These are phyloP conservation scores for Syzygium malaccense DNA, from an alignment of 441 rosid genomes.

Conservation along the genomic window DNA sequence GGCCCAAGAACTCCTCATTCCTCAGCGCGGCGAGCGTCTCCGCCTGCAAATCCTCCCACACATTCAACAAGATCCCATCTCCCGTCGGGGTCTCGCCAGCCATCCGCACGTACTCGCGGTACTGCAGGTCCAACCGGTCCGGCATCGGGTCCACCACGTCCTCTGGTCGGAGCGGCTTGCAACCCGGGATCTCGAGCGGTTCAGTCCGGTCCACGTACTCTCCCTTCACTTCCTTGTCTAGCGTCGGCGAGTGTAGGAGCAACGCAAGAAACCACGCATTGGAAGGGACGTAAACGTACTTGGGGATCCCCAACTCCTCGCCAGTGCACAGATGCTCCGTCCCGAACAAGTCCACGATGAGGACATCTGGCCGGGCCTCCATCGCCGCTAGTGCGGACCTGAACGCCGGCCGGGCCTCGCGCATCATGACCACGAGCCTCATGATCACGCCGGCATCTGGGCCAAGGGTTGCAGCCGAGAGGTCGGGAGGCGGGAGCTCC, in stretches of 20 bases:
- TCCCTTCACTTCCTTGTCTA: slow-evolving; percentile 23
- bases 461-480: neutral
- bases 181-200: slow-evolving; percentile 48
- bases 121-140: slow-evolving; percentile 18
- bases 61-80: slow-evolving; percentile 32
- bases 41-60: slow-evolving; percentile 34
- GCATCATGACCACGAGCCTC: slow-evolving; percentile 19
- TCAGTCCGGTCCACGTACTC: slow-evolving; percentile 22
- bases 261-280: slow-evolving; percentile 46
- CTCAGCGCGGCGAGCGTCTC: neutral
- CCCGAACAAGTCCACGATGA: slow-evolving; percentile 47
- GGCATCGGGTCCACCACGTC: slow-evolving; percentile 30
- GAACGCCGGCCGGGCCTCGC: slow-evolving; percentile 12
- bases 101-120: slow-evolving; percentile 20
- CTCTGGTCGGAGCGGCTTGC: slow-evolving; percentile 23
- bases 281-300: slow-evolving; percentile 33
- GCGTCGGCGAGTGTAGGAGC: slow-evolving; percentile 28
- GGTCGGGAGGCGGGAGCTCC: neutral
- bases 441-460: neutral
- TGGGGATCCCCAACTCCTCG: slow-evolving; percentile 33
- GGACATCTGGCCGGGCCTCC: slow-evolving; percentile 17
- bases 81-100: slow-evolving; percentile 7
- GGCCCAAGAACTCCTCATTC: neutral
- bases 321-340: slow-evolving; percentile 42
- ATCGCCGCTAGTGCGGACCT: slow-evolving; percentile 14